phyloP scores from a whole-genome alignment of 306 rosid species.

The Arachis stenosperma region DNA sequence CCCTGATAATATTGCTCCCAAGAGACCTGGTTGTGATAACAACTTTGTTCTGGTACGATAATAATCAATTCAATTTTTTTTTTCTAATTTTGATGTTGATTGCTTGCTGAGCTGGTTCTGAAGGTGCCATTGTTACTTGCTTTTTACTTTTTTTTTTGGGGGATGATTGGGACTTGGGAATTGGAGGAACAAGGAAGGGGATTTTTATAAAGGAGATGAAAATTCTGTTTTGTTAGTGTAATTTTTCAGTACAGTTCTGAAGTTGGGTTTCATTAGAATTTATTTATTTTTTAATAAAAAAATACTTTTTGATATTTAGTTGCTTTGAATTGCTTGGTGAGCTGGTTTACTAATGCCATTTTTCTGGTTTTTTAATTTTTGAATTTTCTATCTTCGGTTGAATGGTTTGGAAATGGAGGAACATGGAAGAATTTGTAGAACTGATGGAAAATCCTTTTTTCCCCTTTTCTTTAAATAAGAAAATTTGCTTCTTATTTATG shows the following conservation, averaged over 20 bases:
- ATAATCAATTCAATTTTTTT: too few relatives aligned
- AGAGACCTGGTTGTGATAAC: slow-evolving; percentile 88
- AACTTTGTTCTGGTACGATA: slow-evolving; percentile 75
- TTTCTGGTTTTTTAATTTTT: neutral
- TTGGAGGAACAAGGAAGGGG: neutral
- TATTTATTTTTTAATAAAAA: too few relatives aligned
- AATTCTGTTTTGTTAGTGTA: neutral
- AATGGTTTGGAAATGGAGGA: slow-evolving; percentile 36
- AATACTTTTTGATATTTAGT: too few relatives aligned
- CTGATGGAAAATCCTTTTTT: neutral
- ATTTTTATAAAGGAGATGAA: neutral
- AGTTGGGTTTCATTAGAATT: neutral
- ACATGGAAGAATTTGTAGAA: neutral
- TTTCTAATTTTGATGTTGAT: too few relatives aligned
- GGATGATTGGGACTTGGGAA: neutral
- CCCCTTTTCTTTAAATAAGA: neutral
- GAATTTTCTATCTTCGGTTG: slow-evolving; percentile 33
- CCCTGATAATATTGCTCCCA: slow-evolving; percentile 70
- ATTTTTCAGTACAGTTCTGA: neutral
- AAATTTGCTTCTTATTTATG: neutral
- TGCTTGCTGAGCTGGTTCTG: neutral
- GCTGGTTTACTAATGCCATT: slow-evolving; percentile 23
- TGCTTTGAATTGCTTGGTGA: slow-evolving; percentile 6
- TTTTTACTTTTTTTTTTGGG: too few relatives aligned
- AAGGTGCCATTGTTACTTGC: neutral